Conservation (phyloP, 345 rosid genomes). For the Hevea brasiliensis region DNA sequence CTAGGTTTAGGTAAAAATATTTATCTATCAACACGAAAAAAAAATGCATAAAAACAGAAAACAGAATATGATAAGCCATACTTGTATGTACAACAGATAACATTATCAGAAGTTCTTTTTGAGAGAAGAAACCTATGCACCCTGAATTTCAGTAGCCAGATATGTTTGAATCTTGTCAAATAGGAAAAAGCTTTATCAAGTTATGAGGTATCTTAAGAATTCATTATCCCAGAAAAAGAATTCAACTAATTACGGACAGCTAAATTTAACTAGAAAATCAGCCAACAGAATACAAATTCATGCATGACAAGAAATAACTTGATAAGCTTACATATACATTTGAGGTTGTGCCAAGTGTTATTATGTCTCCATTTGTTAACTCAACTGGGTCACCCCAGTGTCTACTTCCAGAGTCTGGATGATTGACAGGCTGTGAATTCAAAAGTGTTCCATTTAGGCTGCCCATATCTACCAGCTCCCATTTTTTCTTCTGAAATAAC, state of each 20-base stretch:
- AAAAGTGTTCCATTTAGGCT: slow-evolving; percentile 91
- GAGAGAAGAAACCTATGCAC: background rate
- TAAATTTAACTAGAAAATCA: background rate
- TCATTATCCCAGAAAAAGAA: background rate
- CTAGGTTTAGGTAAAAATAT: background rate
- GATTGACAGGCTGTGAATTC: slow-evolving; percentile 65
- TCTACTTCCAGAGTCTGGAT: slow-evolving; percentile 69
- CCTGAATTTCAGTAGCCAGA: background rate
- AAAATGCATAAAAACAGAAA: slow-evolving; percentile 2
- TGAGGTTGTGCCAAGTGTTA: slow-evolving; percentile 88
- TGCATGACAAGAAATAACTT: background rate
- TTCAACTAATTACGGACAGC: background rate
- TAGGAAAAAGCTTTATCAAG: background rate
- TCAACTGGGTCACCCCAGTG: slow-evolving; percentile 74
- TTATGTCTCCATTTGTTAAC: slow-evolving; percentile 75
- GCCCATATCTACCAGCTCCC: slow-evolving; percentile 98
- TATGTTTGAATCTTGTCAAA: background rate
- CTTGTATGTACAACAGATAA: background rate
- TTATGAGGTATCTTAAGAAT: background rate
- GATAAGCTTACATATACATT: slow-evolving; percentile 49
- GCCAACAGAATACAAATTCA: background rate
- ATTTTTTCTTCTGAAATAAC: slow-evolving; percentile 72
- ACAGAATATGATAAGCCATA: background rate
- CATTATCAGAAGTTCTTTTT: background rate
- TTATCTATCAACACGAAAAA: background rate